A percentile compares a stretch with the other conserved stretches of the same genome.
Evolutionary conservation across 202 grass and related monocot genomes (phyloP).

Genomic region (Schoenoplectus tabernaemontani): DNA sequence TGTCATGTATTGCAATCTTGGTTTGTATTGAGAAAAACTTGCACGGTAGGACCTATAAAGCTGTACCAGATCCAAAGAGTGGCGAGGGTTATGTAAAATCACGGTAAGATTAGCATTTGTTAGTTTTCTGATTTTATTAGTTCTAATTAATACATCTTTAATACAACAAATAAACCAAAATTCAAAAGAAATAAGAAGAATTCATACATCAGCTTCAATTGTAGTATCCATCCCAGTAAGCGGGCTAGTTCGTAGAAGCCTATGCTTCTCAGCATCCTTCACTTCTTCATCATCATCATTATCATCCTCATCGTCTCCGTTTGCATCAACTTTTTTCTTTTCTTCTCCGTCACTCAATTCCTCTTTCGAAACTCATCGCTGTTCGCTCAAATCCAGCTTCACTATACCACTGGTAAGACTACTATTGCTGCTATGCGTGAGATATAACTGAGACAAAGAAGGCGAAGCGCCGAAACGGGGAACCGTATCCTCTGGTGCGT

Average conservation of each 20-base stretch:
- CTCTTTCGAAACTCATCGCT: slow-evolving; percentile 64
- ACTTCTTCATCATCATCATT: slow-evolving; percentile 20
- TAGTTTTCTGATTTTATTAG: not conserved
- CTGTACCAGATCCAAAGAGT: not conserved
- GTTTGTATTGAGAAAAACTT: not conserved
- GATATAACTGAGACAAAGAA: no score
- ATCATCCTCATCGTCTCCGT: slow-evolving; percentile 5
- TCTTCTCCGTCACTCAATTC: slow-evolving; percentile 32
- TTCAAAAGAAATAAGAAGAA: not conserved
- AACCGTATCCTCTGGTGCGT: no score
- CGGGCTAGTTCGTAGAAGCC: slow-evolving; percentile 60
- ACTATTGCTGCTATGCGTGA: slow-evolving; percentile 22
- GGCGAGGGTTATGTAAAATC: not conserved
- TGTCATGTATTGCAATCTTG: not conserved
- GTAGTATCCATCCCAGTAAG: slow-evolving; percentile 43
- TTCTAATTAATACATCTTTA: not conserved
- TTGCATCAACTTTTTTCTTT: not conserved
- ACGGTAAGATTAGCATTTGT: not conserved
- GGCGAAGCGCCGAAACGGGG: no score
- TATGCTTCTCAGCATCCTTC: slow-evolving; percentile 29
- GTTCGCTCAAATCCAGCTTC: slow-evolving; percentile 48
- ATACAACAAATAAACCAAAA: not conserved
- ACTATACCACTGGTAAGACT: slow-evolving; percentile 9
- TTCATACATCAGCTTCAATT: slow-evolving; percentile 54
- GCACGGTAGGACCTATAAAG: not conserved